phyloP scores from a whole-genome alignment of 768 basidiomycete species.

The Fistulinella prunicolor region DNA sequence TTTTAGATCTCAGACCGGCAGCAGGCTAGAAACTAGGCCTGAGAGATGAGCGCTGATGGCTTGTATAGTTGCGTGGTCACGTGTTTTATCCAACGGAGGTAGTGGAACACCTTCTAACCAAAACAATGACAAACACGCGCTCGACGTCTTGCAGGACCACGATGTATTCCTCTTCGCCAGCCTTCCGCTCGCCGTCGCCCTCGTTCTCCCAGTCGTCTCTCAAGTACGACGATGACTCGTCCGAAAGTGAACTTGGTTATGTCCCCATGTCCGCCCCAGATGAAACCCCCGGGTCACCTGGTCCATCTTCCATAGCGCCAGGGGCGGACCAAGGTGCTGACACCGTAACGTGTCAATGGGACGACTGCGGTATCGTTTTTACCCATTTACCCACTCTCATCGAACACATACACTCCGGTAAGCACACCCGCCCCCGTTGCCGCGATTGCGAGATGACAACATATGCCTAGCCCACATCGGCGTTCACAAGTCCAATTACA shows the following conservation, averaged over 20 bases:
- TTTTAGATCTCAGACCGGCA: too few species aligned
- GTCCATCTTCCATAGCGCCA: constrained; percentile 20
- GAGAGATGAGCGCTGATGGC: too few species aligned
- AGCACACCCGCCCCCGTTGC: constrained; percentile 24
- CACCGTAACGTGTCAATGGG: constrained; percentile 80
- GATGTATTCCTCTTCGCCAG: constrained; percentile 38
- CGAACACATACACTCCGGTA: constrained; percentile 80
- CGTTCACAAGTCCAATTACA: constrained; percentile 78
- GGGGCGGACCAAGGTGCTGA: constrained; percentile 38
- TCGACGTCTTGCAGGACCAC: constrained; percentile 16
- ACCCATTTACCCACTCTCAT: constrained; percentile 72
- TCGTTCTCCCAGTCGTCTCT: constrained; percentile 35
- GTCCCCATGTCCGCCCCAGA: constrained; percentile 8
- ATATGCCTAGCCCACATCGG: constrained; percentile 66
- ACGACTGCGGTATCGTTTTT: constrained; percentile 72
- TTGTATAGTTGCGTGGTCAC: too few species aligned
- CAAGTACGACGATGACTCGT: constrained; percentile 26
- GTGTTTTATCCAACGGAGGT: too few species aligned
- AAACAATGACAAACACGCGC: constrained; percentile 20
- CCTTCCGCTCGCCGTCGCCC: constrained; percentile 41
- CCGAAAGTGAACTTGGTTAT: constrained; percentile 23
- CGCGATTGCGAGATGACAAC: background rate
- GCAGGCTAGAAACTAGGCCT: too few species aligned
- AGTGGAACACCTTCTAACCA: too few species aligned
- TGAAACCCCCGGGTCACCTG: constrained; percentile 21